Conservation (phyloP, 495 filamentous ascomycete genomes). For the Podospora anserina region DNA sequence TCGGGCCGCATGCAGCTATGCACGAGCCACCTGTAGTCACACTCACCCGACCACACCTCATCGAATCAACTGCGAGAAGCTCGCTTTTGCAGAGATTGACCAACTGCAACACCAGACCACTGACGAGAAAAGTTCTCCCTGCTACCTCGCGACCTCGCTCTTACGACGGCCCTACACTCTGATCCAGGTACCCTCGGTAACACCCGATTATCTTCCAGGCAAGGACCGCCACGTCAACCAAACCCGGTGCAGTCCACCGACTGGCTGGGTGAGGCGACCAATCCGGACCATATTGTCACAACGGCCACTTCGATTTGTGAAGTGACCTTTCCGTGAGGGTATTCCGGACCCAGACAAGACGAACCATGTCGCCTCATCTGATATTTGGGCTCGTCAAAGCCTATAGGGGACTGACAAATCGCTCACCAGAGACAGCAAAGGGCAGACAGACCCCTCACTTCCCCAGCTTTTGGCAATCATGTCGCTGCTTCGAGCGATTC, state of each 20-base stretch:
- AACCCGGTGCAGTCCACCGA: constrained; percentile 12
- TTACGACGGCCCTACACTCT: neutral
- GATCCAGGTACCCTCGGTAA: constrained; percentile 30
- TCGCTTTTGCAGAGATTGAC: constrained; percentile 19
- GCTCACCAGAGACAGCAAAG: neutral
- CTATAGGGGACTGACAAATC: constrained; percentile 10
- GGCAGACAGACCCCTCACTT: neutral
- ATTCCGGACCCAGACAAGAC: constrained; percentile 6
- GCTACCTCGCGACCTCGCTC: constrained; percentile 26
- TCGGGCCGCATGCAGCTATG: constrained; percentile 39
- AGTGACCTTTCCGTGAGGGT: constrained; percentile 19
- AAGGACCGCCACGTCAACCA: constrained; percentile 21
- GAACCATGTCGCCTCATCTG: constrained; percentile 3
- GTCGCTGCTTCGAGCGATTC: neutral
- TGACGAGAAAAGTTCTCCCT: constrained; percentile 17
- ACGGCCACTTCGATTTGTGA: constrained; percentile 25
- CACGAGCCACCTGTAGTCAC: constrained; percentile 42
- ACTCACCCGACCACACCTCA: constrained; percentile 25
- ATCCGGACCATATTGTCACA: constrained; percentile 22
- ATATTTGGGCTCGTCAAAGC: constrained; percentile 1
- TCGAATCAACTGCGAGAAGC: constrained; percentile 36
- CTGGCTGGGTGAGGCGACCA: constrained; percentile 32
- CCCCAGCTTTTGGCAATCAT: neutral
- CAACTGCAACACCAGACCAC: constrained; percentile 17
- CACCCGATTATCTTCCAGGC: constrained; percentile 16